Conservation (phyloP, 2,329 filamentous ascomycete species). For the Nemania bipapillata region DNA sequence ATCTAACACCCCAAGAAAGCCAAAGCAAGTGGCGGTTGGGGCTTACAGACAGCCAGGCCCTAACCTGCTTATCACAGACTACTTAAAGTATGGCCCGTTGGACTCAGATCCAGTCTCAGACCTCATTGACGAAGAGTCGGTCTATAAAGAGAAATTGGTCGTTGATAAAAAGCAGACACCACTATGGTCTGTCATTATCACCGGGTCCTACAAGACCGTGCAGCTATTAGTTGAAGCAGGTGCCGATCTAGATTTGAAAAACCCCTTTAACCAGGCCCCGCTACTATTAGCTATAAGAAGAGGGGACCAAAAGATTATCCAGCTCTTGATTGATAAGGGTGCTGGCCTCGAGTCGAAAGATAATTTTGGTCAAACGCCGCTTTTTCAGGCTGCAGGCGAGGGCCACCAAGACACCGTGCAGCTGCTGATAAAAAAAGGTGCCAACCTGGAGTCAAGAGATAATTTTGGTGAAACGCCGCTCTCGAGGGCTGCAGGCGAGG, state of each 20-base stretch:
- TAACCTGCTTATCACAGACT: too few relatives aligned
- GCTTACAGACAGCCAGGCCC: too few relatives aligned
- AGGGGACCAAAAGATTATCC: background rate
- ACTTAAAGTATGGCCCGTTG: too few relatives aligned
- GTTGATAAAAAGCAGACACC: too few relatives aligned
- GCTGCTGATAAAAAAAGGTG: background rate
- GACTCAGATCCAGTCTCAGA: too few relatives aligned
- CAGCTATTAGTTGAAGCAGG: background rate
- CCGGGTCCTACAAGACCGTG: background rate
- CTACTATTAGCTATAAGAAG: background rate
- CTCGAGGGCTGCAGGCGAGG: background rate
- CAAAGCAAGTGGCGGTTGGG: too few relatives aligned
- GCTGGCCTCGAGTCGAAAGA: background rate
- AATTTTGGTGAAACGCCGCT: background rate
- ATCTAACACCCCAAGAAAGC: too few relatives aligned
- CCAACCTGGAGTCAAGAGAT: background rate
- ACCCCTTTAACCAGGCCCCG: background rate
- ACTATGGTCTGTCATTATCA: background rate
- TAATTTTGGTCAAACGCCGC: background rate
- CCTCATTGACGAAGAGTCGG: too few relatives aligned
- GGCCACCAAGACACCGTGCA: background rate
- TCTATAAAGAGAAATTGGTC: too few relatives aligned
- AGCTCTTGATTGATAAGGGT: conserved; percentile 19
- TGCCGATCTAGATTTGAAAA: background rate
- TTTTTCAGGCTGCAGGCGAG: background rate